Base-by-base conservation (phyloP, 2,329 filamentous ascomycete genomes). In the Penicillium sp. region DNA sequence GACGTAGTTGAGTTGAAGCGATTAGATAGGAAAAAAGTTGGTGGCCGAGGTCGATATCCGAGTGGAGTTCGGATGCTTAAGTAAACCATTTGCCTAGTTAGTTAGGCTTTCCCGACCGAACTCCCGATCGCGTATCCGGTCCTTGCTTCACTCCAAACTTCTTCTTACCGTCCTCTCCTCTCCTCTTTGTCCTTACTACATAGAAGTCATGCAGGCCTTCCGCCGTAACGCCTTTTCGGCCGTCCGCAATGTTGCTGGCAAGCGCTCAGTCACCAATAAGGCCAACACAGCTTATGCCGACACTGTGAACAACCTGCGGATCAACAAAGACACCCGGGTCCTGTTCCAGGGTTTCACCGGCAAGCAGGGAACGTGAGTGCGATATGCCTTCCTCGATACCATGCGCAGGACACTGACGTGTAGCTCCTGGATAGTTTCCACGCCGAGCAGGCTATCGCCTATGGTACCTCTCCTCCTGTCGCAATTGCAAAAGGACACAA, bases 331-430 rank as follows among this genome's bases (percentile, higher is more conserved):
- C 60, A 98, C 93, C 63, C 94, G 93, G 77, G 89, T 98, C 60
- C 77, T 97, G 65, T 97, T 82, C 78, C 93, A 98, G 77, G 93
- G 93, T 60, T 97, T 97, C 74, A 97, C 91, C 47, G 91, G 91
- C 70, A 93, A 88, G 79, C 89, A 95, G 80, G 89, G 89, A 85
- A 91, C 86, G 86, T 89, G 72, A 74, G 85, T 84, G 16, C 13
- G 6, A 23, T 13, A 20, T 22, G 11, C n/a, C 16, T 22, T 22
- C 13, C 11, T 39, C 23, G 35, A 49, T 49, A 43, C 3, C 8
- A 47, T 46, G 48, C 54, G 67, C 58, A 71, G 71, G 55, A 70
- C 56, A 39, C 52, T 47, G 51, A 48, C 40, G 37, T 48, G 53
- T 52, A 42, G 42, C 41, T 51, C 44, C 45, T 49, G 40, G 42